phyloP scores from a whole-genome alignment of 129 eudicot genomes.

The Chrysanthemum makinoi region DNA sequence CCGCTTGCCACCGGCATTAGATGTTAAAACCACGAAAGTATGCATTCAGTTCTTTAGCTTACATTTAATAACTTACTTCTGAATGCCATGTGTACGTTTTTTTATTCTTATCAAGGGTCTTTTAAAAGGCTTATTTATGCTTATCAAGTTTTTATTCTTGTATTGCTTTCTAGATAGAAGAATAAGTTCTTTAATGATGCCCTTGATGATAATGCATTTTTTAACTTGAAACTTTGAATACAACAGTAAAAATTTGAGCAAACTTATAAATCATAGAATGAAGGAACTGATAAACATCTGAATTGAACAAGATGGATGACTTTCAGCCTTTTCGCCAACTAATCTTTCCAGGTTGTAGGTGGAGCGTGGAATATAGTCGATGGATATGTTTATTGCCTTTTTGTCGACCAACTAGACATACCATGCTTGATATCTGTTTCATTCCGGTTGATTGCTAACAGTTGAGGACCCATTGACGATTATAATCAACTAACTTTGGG shows the following conservation, averaged over 20 bases:
- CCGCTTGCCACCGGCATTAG: no score
- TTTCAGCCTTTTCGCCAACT: constrained; percentile 92
- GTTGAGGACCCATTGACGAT: constrained; percentile 76
- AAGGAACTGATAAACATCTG: constrained; percentile 15
- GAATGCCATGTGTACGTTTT: no score
- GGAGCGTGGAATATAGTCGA: constrained; percentile 92
- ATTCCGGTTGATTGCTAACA: constrained; percentile 95
- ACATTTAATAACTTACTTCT: no score
- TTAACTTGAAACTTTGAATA: no score
- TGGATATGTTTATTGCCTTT: constrained; percentile 95
- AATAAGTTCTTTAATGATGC: no score
- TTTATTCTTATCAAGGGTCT: no score
- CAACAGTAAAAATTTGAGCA: background rate
- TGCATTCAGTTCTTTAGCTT: no score
- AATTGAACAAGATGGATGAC: constrained; percentile 93
- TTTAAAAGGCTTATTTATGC: no score
- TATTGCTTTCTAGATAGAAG: no score
- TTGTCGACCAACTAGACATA: constrained; percentile 52
- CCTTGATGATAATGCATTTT: no score
- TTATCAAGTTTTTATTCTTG: no score
- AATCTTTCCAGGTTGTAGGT: constrained; percentile 95
- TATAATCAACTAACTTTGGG: constrained; percentile 70
- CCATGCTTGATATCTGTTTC: constrained; percentile 97
- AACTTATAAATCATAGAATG: background rate
- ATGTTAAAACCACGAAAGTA: no score